phyloP scores from a whole-genome alignment of 2,329 filamentous ascomycete genomes.

The Colletotrichum sojae region DNA sequence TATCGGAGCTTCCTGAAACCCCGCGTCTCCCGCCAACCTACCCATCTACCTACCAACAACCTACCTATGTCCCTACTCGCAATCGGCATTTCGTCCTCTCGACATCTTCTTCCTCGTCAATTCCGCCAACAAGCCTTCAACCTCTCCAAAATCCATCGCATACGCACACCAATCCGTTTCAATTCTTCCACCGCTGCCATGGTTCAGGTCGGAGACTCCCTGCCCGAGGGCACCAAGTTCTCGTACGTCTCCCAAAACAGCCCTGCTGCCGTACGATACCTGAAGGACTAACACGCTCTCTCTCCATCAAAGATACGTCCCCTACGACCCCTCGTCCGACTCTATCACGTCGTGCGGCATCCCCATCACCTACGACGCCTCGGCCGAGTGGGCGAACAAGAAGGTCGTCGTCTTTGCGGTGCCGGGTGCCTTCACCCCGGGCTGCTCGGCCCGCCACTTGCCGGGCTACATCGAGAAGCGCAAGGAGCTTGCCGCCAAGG shows the following conservation, averaged over 20 bases:
- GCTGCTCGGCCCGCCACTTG: constrained; percentile 85
- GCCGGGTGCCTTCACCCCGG: constrained; percentile 85
- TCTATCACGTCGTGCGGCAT: constrained; percentile 83
- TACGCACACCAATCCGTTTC: background rate
- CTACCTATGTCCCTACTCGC: too few species aligned
- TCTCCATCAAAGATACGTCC: constrained; percentile 87
- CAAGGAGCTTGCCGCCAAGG: constrained; percentile 80
- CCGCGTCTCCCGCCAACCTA: background rate
- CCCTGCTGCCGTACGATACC: background rate
- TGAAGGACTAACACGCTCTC: background rate
- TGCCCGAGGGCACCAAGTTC: constrained; percentile 87
- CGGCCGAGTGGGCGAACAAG: constrained; percentile 67
- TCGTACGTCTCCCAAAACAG: constrained; percentile 52
- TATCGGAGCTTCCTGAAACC: background rate
- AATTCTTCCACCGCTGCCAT: background rate
- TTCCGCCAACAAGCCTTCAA: background rate
- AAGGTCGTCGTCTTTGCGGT: constrained; percentile 70
- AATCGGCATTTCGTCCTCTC: background rate
- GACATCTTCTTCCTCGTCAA: background rate
- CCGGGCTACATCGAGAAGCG: constrained; percentile 83
- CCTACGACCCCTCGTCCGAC: constrained; percentile 77
- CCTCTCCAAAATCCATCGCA: background rate
- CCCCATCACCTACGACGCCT: constrained; percentile 83
- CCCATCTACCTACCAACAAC: too few species aligned
- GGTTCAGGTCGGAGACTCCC: constrained; percentile 83